phyloP scores from a whole-genome alignment of 306 rosid genomes.

The Quercus variabilis region DNA sequence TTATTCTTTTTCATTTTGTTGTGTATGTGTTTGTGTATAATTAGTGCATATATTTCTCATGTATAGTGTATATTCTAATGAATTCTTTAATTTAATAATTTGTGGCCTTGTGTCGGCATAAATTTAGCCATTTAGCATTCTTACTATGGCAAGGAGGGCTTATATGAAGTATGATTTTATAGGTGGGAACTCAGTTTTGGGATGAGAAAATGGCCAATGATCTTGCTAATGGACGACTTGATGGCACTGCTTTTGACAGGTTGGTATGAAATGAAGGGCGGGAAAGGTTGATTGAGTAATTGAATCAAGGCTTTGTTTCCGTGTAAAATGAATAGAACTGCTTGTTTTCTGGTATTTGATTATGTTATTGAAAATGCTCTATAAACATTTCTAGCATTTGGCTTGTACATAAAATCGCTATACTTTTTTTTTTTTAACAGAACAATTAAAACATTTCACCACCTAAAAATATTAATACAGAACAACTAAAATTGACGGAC shows the following conservation, averaged over 20 bases:
- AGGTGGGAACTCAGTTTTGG: slow-evolving; percentile 99
- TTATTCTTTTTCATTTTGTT: background rate
- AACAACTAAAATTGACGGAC: too few species aligned
- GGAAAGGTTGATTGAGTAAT: background rate
- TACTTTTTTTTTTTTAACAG: too few species aligned
- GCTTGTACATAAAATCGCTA: too few species aligned
- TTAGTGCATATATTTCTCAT: too few species aligned
- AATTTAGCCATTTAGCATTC: slow-evolving; percentile 13
- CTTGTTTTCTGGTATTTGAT: background rate
- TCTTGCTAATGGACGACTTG: slow-evolving; percentile 79
- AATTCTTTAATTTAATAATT: background rate
- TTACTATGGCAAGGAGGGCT: slow-evolving; percentile 24
- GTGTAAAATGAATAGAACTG: background rate
- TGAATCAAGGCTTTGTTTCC: background rate
- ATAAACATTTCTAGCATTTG: too few species aligned
- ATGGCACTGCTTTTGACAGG: slow-evolving; percentile 91
- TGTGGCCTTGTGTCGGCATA: background rate
- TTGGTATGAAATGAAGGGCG: slow-evolving; percentile 26
- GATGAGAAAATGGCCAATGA: slow-evolving; percentile 87
- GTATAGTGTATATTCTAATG: background rate
- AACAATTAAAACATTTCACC: too few species aligned
- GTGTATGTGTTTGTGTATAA: too few species aligned
- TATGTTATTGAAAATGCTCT: too few species aligned
- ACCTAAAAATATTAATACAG: too few species aligned
- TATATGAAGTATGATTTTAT: background rate